Evolutionary conservation across 2,329 filamentous ascomycete species (phyloP).

Genomic region (Zasmidium citrigriseum): DNA sequence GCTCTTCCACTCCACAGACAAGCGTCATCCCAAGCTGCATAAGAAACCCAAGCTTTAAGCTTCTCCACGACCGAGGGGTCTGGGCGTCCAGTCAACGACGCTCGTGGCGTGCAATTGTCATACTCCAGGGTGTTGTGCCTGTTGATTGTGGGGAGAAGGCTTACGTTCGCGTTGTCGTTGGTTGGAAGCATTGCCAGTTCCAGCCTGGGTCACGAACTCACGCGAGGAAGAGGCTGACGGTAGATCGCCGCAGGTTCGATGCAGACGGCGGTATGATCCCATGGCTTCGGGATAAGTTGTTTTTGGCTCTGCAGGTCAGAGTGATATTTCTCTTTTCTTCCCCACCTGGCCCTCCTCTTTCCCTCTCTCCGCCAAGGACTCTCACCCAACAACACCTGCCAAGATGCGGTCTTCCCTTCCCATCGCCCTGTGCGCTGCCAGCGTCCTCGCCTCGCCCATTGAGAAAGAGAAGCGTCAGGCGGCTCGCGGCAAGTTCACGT

Average conservation of each 20-base stretch:
- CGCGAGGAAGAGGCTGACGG: not conserved
- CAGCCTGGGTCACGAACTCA: not conserved
- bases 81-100: not conserved
- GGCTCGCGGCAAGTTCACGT: conserved; percentile 7
- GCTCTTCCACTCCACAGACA: too few relatives aligned
- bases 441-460: not conserved
- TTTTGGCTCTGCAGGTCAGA: not conserved
- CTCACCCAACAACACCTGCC: not conserved
- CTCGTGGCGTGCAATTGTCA: not conserved
- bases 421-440: not conserved
- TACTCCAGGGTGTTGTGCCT: not conserved
- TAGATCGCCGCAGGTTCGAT: not conserved
- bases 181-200: not conserved
- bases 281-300: not conserved
- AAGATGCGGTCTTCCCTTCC: not conserved
- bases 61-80: not conserved
- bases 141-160: not conserved
- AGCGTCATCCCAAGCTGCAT: not conserved
- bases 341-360: not conserved
- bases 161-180: not conserved
- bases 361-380: not conserved
- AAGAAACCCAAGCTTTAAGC: not conserved
- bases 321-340: not conserved
- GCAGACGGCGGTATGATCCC: not conserved
- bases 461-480: not conserved